Conservation (phyloP, 768 basidiomycete genomes). For the Tricholoma furcatifolium region DNA sequence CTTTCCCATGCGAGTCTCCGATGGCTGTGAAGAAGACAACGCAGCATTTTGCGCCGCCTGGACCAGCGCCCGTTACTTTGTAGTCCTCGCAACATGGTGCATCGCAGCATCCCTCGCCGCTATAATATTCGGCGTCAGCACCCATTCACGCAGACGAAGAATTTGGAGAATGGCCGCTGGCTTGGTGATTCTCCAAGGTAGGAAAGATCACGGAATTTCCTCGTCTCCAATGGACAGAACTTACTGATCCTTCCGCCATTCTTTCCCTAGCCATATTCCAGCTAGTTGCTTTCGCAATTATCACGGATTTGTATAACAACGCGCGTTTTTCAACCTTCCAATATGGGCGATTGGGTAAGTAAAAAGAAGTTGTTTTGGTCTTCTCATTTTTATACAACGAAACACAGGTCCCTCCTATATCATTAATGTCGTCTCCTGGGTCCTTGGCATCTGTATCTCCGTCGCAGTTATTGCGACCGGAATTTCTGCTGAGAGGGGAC, state of each 20-base stretch:
- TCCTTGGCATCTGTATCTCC: conserved; percentile 49
- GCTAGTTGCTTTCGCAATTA: conserved; percentile 58
- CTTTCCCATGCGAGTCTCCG: conserved; percentile 58
- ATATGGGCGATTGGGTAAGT: conserved; percentile 58
- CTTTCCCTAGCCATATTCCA: conserved; percentile 50
- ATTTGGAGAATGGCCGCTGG: conserved; percentile 76
- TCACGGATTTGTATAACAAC: conserved; percentile 58
- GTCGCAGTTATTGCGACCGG: conserved; percentile 62
- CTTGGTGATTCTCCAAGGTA: conserved; percentile 62
- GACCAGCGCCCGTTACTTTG: conserved; percentile 67
- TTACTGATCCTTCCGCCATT: background rate
- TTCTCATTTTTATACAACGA: background rate
- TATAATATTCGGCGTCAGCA: conserved; percentile 68
- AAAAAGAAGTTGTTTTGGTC: background rate
- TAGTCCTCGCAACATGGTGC: conserved; percentile 66
- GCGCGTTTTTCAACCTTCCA: conserved; percentile 49
- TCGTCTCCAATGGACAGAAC: background rate
- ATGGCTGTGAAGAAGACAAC: conserved; percentile 52
- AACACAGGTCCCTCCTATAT: conserved; percentile 56
- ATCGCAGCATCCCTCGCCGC: conserved; percentile 55
- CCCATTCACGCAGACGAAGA: conserved; percentile 68
- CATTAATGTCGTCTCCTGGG: conserved; percentile 62
- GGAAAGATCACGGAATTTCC: conserved; percentile 8
- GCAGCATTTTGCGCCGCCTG: conserved; percentile 61
- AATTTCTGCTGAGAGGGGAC: conserved; percentile 55